Conservation (phyloP, 1,139 yeast species). For the Taphrina flavorubra region DNA sequence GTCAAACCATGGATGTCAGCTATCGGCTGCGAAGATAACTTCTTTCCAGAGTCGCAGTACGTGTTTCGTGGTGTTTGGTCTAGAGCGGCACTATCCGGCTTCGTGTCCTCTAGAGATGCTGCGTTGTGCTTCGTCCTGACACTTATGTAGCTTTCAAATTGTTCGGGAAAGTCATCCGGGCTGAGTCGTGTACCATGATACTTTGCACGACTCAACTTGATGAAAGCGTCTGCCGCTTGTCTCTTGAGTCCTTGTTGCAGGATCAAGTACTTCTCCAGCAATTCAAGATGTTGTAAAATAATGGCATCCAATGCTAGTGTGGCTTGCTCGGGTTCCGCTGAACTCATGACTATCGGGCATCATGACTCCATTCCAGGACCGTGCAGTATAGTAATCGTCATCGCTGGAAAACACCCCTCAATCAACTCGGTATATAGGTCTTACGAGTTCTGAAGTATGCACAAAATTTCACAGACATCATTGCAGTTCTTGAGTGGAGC, state of each 20-base stretch:
- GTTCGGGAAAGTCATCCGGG: constrained; percentile 3
- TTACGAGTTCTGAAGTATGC: too few species aligned
- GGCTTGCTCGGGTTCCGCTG: not conserved
- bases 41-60: too few species aligned
- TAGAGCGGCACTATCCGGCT: too few species aligned
- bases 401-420: too few species aligned
- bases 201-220: constrained; percentile 7
- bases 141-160: not conserved
- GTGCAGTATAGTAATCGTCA: too few species aligned
- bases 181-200: constrained; percentile 12
- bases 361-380: not conserved
- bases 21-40: too few species aligned
- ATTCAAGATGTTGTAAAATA: not conserved
- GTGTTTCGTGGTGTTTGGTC: too few species aligned
- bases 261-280: constrained; percentile 2
- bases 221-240: constrained; percentile 1
- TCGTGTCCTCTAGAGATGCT: too few species aligned
- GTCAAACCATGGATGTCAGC: too few species aligned
- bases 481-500: not conserved
- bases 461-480: too few species aligned
- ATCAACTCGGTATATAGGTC: too few species aligned
- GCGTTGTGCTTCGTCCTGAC: not conserved
- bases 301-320: not conserved
- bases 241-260: constrained; percentile 2
- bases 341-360: not conserved